Evolutionary conservation across 78 protist genomes (phyloP).

Genomic region (Dictyostelium brefeldianum): DNA sequence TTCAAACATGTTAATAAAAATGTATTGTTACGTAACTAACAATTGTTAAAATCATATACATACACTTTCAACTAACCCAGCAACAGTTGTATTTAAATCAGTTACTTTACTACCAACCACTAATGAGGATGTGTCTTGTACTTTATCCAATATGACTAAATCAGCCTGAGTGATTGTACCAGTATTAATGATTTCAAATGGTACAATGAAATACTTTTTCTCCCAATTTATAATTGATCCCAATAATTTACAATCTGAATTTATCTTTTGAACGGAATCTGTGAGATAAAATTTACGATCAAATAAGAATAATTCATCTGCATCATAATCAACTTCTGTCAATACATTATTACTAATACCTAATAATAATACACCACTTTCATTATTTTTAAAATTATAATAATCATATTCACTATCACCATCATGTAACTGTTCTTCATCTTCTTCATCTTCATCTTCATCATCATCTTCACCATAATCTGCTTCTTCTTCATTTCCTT

Average conservation of each 20-base stretch:
- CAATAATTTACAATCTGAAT: neutral
- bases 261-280: conserved; percentile 35
- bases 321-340: conserved; percentile 3
- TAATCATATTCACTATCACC: neutral
- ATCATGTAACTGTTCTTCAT: neutral
- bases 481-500: conserved; percentile 2
- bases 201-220: conserved; percentile 10
- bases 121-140: neutral
- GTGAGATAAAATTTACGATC: conserved; percentile 42
- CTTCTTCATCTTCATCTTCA: conserved; percentile 7
- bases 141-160: neutral
- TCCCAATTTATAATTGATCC: neutral
- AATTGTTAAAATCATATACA: neutral
- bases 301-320: conserved; percentile 8
- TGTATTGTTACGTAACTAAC: neutral
- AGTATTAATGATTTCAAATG: neutral
- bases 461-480: neutral
- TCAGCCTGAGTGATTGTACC: neutral
- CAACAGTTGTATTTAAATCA: neutral
- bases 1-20: neutral
- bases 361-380: conserved; percentile 36
- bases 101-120: neutral
- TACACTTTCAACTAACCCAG: neutral
- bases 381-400: conserved; percentile 33
- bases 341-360: neutral